Evolutionary conservation across 2,329 filamentous ascomycete species (phyloP), one percentile per base, ranked within the genome.

Genomic region (Aureobasidium leucospermi): DNA sequence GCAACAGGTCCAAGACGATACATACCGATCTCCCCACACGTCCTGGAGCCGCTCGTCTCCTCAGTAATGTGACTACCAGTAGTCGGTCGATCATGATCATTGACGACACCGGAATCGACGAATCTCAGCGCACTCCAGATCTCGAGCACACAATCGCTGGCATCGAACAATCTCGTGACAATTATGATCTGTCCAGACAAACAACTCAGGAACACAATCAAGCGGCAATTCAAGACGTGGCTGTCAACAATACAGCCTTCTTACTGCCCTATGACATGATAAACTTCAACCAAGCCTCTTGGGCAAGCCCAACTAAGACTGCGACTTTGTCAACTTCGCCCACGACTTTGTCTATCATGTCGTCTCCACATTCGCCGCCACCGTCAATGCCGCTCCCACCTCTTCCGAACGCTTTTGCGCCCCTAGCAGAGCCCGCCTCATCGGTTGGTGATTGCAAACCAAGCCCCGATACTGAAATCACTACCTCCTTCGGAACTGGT

Each of bases 71-170:
- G 46, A 94, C 90, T 0, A 79, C 80, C 10, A 89, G 90, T n/a
- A 96, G 90, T 77, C 87, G 92, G 68, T 96, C 90, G 0, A 95
- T 96, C 64, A 81, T 96, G 59, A 95, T 96, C 67, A 85, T 96
- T 38, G 89, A 95, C 65, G 81, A 82, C 63, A 84, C 81, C 61
- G 84, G 84, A 34, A 87, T 60, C 11, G 55, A 60, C 23, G 58
- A 61, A 19, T 61, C 60, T n/a, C 13, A 47, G 15, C 55, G 55
- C 1, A 58, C 55, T 8, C 55, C 55, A 13, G 53, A 60, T 32
- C 7, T 60, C 2, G 52, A 53, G 16, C 45, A 56, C 48, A 48
- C 39, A 31, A 51, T 59, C 19, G 57, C 52, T 32, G 36, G 43
- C 13, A 32, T 58, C 15, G 9, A n/a, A 19, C 19, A 41, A 5